Base-by-base conservation (phyloP, 2,329 filamentous ascomycete species). In the Fusarium palustre region DNA sequence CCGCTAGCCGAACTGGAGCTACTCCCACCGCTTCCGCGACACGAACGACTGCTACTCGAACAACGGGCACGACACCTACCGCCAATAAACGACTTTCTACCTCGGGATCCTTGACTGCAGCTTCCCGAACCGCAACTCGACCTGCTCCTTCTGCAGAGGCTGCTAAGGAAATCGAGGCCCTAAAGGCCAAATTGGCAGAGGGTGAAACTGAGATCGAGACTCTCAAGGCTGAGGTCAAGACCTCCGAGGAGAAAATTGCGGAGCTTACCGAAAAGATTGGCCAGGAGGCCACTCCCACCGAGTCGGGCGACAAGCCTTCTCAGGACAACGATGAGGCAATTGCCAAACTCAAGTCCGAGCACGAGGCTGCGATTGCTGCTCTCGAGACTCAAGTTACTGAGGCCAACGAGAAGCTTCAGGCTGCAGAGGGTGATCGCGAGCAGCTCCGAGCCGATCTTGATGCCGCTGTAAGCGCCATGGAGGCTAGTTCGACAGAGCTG, bases 151-250 rank as follows among this genome's bases (percentile, higher is more conserved):
- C 82, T 24, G 76, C 81, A 18, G 81, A 83, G 13, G 69, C 79
- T 10, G 76, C 83, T 22, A 89, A 87, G 78, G 87, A 88, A 72
- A 79, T 87, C 5, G 88, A 90, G 50, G 84, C 87, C 46, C 81
- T 91, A 43, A 90, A 88, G 79, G 77, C 81, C 10, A 89, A 89
- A 77, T 80, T 91, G 24, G 81, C 82, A 7, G 83, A 86, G 33
- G 88, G 86, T 66, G 87, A 90, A 72, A 76, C 82, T 9, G 86
- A 89, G 73, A 85, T 90, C 12, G 82, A 85, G 55, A 78, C 84
- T 15, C 82, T 90, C 31, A 88, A 87, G 76, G 80, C 81, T 8
- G 85, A 90, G 70, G 83, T 90, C 49, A 79, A 83, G 59, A 78
- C 83, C 11, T 87, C 86, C 1, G 81, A 89, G 73, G 84, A 84